Conservation (phyloP, 2,329 filamentous ascomycete genomes). For the Taxawa tesnikishii region DNA sequence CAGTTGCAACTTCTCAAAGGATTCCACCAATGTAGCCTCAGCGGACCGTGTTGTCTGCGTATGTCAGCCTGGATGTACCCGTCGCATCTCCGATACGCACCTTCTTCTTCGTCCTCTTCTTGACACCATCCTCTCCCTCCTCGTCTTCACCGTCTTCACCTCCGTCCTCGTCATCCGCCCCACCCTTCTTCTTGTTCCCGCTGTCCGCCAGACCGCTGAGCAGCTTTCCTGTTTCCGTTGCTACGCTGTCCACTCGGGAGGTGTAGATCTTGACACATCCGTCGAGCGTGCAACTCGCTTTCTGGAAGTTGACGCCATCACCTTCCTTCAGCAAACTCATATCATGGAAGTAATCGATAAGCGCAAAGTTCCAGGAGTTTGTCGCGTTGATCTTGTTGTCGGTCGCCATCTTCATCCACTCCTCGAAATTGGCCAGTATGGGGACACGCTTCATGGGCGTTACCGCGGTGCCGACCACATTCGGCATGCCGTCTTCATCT, state of each 20-base stretch:
- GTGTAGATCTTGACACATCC: slow-evolving; percentile 99
- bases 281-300: slow-evolving; percentile 92
- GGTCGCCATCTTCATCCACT: slow-evolving; percentile 99
- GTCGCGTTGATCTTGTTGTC: slow-evolving; percentile 94
- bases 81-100: slow-evolving; percentile 35
- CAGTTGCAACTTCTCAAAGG: slow-evolving; percentile 76
- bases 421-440: slow-evolving; percentile 93
- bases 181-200: slow-evolving; percentile 44
- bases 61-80: background rate
- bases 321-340: slow-evolving; percentile 96
- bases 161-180: slow-evolving; percentile 46
- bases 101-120: slow-evolving; percentile 59
- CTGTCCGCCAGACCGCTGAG: slow-evolving; percentile 87
- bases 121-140: slow-evolving; percentile 30
- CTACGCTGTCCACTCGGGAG: slow-evolving; percentile 93
- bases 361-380: slow-evolving; percentile 99
- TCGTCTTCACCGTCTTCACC: slow-evolving; percentile 50
- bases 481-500: slow-evolving; percentile 44
- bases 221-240: slow-evolving; percentile 90
- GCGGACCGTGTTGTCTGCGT: slow-evolving; percentile 58
- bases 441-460: slow-evolving; percentile 95
- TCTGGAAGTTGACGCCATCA: slow-evolving; percentile 96
- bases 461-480: slow-evolving; percentile 60
- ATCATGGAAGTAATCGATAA: slow-evolving; percentile 99
- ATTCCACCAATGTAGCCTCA: slow-evolving; percentile 83